Evolutionary conservation across 306 rosid genomes (phyloP), one percentile per base, ranked within the genome.

Genomic region (Cicer chorassanicum): DNA sequence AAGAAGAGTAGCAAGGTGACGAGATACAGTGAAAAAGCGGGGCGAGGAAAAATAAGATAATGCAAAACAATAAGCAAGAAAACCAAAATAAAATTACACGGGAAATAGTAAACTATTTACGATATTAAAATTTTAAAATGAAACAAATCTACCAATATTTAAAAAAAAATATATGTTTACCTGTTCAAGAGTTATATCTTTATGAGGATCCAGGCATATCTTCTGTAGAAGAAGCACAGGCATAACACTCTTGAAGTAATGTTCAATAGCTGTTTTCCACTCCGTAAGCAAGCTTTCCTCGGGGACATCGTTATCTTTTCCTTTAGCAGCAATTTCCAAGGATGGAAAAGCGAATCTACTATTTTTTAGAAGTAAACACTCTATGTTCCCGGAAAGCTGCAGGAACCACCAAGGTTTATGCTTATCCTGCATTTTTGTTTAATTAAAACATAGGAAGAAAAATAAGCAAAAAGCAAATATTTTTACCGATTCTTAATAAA

Each of bases 321-420:
- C 50, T 54, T 68, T 74, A 67, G 66, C 54, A 73, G 71, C 73
- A 70, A 53, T 39, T 72, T 78, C 86, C 15, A 78, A 65, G 55
- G 73, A 71, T 78, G 77, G 87, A 80, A 7, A 15, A 10, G 88
- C 49, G 12, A 84, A 44, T 74, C 83, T 75, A 83, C 75, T 70
- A 57, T 73, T 80, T 34, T 79, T 72, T 43, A 75, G 85, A 46
- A 89, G 81, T 84, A 93, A 65, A 86, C 82, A 74, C 49, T 86
- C 81, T 45, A 83, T 60, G 69, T 83, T 88, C n/a, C 77, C 75
- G 21, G 88, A 87, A 34, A 88, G 87, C 78, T 81, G 79, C 80
- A 91, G 87, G 78, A 94, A 94, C 98, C 98, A 94, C 98, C 97
- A 94, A 51, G 90, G 82, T 54, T 87, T 86, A 62, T 63, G 76